Evolutionary conservation across 306 rosid species (phyloP).

Genomic region (Ziziphus jujuba): DNA sequence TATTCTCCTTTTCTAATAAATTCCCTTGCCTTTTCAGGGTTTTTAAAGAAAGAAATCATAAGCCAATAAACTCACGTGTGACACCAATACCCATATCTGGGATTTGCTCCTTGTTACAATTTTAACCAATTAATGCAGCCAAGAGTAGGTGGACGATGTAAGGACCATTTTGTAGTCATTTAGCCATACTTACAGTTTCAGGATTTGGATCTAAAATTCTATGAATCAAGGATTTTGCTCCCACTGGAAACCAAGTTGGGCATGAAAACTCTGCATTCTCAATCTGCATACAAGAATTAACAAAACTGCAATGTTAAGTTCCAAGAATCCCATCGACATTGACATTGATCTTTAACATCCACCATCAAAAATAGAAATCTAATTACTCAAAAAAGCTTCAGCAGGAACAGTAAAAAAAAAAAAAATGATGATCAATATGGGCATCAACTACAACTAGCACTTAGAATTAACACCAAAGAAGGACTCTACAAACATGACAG

Average conservation of each 20-base stretch:
- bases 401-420: background rate
- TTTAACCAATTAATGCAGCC: background rate
- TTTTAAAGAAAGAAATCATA: no score
- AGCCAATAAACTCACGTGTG: background rate
- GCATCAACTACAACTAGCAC: conserved; percentile 7
- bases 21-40: no score
- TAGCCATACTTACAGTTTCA: conserved; percentile 57
- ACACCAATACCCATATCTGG: background rate
- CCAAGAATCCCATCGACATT: background rate
- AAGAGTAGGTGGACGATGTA: background rate
- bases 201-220: conserved; percentile 81
- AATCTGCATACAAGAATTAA: conserved; percentile 44
- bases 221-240: conserved; percentile 65
- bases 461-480: background rate
- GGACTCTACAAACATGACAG: background rate
- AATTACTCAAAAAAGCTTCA: background rate
- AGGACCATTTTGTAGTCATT: conserved; percentile 9
- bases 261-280: conserved; percentile 71
- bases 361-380: conserved; percentile 11
- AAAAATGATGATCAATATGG: background rate
- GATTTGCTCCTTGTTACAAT: background rate
- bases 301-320: conserved; percentile 2
- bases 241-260: conserved; percentile 87
- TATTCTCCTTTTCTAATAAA: no score
- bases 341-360: conserved; percentile 11